Percentiles rank a stretch among this genome's conserved stretches.
Conservation (phyloP, 2,329 filamentous ascomycete genomes). For the Pseudopithomyces maydicus region DNA sequence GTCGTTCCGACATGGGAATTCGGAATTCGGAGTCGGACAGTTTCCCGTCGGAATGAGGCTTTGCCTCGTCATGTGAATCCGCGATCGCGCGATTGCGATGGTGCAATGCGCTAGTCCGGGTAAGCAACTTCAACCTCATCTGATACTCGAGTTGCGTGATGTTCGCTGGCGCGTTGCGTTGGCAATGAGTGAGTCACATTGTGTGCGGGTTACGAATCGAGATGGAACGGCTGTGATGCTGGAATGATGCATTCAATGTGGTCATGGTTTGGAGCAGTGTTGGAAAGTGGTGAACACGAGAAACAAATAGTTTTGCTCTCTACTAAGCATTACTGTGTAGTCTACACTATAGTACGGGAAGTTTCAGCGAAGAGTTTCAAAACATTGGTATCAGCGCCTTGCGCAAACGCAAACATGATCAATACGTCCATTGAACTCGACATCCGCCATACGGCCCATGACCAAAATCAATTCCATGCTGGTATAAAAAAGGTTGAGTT, state of each 20-base stretch:
- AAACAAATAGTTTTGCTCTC: background rate
- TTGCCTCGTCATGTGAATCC: background rate
- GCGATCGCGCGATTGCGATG: background rate
- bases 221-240: background rate
- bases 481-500: background rate
- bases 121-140: background rate
- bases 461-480: background rate
- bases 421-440: background rate
- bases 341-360: background rate
- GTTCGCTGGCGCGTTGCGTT: no score
- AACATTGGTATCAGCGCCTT: background rate
- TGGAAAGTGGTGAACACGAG: background rate
- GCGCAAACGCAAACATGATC: background rate
- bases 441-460: constrained; percentile 1
- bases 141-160: background rate
- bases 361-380: background rate
- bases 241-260: background rate
- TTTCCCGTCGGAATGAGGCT: background rate
- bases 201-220: background rate
- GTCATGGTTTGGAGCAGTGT: background rate
- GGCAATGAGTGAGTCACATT: background rate
- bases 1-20: background rate
- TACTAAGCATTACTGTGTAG: background rate
- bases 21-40: background rate
- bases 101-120: background rate